These are phyloP conservation scores for Balakata baccata DNA, from an alignment of 345 rosid species.

Conservation along the genomic window DNA sequence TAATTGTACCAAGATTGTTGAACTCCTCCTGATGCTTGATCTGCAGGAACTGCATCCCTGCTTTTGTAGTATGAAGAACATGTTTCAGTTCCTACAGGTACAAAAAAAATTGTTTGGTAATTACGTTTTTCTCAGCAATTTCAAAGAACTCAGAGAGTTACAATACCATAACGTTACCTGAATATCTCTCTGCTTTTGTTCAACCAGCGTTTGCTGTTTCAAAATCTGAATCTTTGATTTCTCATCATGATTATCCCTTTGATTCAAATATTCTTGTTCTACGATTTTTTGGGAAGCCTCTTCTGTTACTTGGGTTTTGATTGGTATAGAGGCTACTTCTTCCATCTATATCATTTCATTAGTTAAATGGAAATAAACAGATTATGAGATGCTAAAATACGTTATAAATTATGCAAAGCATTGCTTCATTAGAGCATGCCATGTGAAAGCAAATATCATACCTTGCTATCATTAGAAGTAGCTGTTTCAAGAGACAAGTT, in stretches of 20 bases:
- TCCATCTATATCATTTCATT: conserved; percentile 29
- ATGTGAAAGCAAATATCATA: conserved; percentile 10
- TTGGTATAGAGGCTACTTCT: conserved; percentile 19
- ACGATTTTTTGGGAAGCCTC: conserved; percentile 14
- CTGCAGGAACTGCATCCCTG: conserved; percentile 25
- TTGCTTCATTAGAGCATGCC: not conserved
- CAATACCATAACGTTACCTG: conserved; percentile 37
- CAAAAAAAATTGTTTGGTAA: conserved; percentile 9
- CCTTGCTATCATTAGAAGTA: conserved; percentile 37
- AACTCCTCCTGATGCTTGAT: conserved; percentile 30
- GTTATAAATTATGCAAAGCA: not conserved
- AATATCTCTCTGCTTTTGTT: conserved; percentile 30
- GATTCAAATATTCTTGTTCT: not conserved
- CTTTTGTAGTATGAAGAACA: conserved; percentile 17
- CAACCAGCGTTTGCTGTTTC: conserved; percentile 23
- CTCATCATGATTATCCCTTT: conserved; percentile 2
- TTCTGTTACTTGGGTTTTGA: conserved; percentile 7
- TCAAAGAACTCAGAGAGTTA: not conserved
- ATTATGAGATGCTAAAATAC: not conserved
- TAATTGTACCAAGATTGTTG: conserved; percentile 26
- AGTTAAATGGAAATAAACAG: not conserved
- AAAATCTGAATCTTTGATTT: conserved; percentile 9
- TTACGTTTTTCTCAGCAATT: not conserved
- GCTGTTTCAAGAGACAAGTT: conserved; percentile 27
- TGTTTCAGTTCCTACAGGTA: conserved; percentile 22